Evolutionary conservation across 2,329 filamentous ascomycete genomes (phyloP), one percentile per base, ranked within the genome.

Genomic region (Penicillium hordei): DNA sequence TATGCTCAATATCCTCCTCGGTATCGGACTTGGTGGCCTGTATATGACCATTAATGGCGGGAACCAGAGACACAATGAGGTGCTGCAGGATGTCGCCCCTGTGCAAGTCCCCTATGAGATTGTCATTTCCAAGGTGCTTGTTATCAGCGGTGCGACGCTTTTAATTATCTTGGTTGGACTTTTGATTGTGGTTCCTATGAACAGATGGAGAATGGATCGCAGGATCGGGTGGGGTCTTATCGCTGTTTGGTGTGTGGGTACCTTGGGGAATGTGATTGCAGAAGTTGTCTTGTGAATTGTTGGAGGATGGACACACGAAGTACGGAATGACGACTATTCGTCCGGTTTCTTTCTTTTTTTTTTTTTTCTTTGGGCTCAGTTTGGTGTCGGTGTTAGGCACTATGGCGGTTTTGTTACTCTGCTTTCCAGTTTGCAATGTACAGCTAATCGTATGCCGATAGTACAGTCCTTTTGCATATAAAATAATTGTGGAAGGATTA

Each of bases 1-100:
- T 0, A 93, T 99, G 91, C 84, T 99, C 40, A 99, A 99, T 68
- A 99, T 99, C 61, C 79, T 99, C 0, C 84, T 99, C 4, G 94
- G 94, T 0, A 93, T 99, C 52, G 94, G 94, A n/a, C 81, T 97
- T 4, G 90, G 89, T 27, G 94, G 94, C 17, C 83, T 91, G 39
- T 95, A 93, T 72, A 94, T 97, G 83, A 93, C 90, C 56, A 81
- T 95, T 17, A 83, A 89, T 4, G 53, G 66, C 2, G 52, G 34
- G 45, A 64, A 50, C 17, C 42, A n/a, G 17, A 61, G 55, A 50
- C 61, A 54, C 33, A 29, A 58, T 17, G 55, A 62, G 36, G 56
- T 55, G 10, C 33, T 48, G 34, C 52, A 12, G 17, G 9, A 15
- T 21, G 38, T 52, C 1, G 15, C 49, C 50, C 29, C 59, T 15